Evolutionary conservation across 495 filamentous ascomycete genomes (phyloP).

Genomic region (Pyrenopolyporus hunteri): DNA sequence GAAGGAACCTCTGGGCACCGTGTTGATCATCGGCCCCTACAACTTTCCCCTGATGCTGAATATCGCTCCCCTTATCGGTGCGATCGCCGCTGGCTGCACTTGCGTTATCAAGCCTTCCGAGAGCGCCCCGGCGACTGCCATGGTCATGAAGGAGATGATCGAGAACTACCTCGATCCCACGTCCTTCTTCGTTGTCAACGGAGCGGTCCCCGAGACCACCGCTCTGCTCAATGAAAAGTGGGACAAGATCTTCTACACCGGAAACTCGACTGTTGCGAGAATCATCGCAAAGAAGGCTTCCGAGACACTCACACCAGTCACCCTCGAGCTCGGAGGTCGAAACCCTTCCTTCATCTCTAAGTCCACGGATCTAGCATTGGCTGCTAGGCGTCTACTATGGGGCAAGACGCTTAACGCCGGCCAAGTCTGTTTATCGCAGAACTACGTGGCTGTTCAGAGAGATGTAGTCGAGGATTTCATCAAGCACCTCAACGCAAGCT

Average conservation of each 20-base stretch:
- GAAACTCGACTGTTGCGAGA: constrained; percentile 73
- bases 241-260: constrained; percentile 99
- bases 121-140: constrained; percentile 73
- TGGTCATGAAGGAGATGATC: constrained; percentile 77
- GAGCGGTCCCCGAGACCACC: constrained; percentile 77
- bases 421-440: constrained; percentile 87
- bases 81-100: constrained; percentile 90
- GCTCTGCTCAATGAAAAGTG: constrained; percentile 85
- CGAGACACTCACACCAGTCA: constrained; percentile 85
- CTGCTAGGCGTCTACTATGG: constrained; percentile 85
- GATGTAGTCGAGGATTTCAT: constrained; percentile 74
- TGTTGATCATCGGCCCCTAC: constrained; percentile 88
- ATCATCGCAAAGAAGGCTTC: constrained; percentile 93
- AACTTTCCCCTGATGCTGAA: constrained; percentile 89
- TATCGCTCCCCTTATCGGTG: constrained; percentile 80
- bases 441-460: constrained; percentile 84
- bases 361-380: constrained; percentile 77
- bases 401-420: constrained; percentile 84
- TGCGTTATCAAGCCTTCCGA: constrained; percentile 91
- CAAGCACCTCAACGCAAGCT: constrained; percentile 70
- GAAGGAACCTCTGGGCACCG: constrained; percentile 86
- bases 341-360: constrained; percentile 92
- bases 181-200: constrained; percentile 82
- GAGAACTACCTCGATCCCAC: constrained; percentile 74
- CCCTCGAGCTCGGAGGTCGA: constrained; percentile 85